Percentiles rank a stretch among this genome's conserved stretches.
Evolutionary conservation across 306 rosid genomes (phyloP).

Genomic region (Carpinus fangiana): DNA sequence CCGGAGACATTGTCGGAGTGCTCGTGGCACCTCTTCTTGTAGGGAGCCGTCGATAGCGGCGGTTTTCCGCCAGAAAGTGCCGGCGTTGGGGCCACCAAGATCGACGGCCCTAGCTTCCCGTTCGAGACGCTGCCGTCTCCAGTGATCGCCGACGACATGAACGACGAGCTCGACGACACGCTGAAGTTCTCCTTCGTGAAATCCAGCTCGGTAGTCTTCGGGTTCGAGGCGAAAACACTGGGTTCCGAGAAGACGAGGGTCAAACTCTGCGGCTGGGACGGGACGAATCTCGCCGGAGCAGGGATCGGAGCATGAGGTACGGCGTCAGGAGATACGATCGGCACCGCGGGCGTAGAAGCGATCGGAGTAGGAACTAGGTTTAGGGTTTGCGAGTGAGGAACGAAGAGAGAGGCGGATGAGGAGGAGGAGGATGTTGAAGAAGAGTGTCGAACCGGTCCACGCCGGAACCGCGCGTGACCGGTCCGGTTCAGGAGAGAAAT

Average conservation of each 20-base stretch:
- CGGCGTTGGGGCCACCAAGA: slow-evolving; percentile 47
- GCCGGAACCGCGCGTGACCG: slow-evolving; percentile 93
- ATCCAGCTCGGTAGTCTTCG: slow-evolving; percentile 51
- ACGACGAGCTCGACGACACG: slow-evolving; percentile 81
- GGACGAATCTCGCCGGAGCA: slow-evolving; percentile 36
- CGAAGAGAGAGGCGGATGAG: slow-evolving; percentile 23
- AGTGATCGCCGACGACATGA: slow-evolving; percentile 85
- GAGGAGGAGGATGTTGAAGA: slow-evolving; percentile 25
- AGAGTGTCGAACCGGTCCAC: slow-evolving; percentile 54
- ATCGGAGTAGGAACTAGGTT: slow-evolving; percentile 32
- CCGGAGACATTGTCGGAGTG: slow-evolving; percentile 63
- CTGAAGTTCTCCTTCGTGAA: slow-evolving; percentile 68
- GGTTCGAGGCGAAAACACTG: slow-evolving; percentile 35
- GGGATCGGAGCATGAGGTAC: slow-evolving; percentile 22
- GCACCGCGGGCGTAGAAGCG: slow-evolving; percentile 23
- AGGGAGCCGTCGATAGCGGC: slow-evolving; percentile 46
- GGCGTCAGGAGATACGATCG: neutral
- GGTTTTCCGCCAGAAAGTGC: slow-evolving; percentile 62
- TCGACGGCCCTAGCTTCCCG: slow-evolving; percentile 71
- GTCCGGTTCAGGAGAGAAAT: slow-evolving; percentile 71
- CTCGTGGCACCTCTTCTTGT: slow-evolving; percentile 70
- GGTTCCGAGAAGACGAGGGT: slow-evolving; percentile 83
- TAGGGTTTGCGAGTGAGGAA: slow-evolving; percentile 25
- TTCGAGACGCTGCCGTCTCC: slow-evolving; percentile 88
- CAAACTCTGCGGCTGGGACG: slow-evolving; percentile 54